Conservation (phyloP, 2,329 filamentous ascomycete genomes). For the Claviceps africana region DNA sequence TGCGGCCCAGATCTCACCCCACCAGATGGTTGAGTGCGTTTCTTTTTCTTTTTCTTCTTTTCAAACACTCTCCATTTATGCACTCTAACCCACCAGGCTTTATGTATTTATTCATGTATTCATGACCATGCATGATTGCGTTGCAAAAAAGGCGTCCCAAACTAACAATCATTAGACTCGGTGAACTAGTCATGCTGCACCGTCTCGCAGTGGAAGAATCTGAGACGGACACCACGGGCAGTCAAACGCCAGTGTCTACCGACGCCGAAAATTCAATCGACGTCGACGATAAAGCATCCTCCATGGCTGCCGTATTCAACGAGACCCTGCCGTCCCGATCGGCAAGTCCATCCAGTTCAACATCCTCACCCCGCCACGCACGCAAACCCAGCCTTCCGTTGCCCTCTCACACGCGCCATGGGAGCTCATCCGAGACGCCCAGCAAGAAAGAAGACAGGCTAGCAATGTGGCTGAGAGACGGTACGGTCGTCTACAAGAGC, state of each 20-base stretch:
- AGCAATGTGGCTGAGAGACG: conserved; percentile 41
- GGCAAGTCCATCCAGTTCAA: conserved; percentile 19
- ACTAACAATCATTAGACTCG: conserved; percentile 36
- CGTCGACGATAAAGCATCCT: conserved; percentile 17
- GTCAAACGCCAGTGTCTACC: conserved; percentile 10
- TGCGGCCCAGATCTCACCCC: conserved; percentile 55
- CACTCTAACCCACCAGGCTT: too few species aligned
- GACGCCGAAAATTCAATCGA: conserved; percentile 16
- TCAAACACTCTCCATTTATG: too few species aligned
- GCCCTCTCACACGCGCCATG: conserved; percentile 17
- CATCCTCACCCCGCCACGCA: conserved; percentile 11
- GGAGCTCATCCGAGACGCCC: conserved; percentile 16
- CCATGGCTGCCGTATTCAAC: conserved; percentile 28
- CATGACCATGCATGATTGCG: too few species aligned
- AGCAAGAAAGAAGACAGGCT: conserved; percentile 35
- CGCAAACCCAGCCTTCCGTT: conserved; percentile 20
- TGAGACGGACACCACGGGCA: conserved; percentile 18
- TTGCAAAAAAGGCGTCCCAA: not conserved
- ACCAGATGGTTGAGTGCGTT: conserved; percentile 65
- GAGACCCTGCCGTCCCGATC: conserved; percentile 12
- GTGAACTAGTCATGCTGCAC: conserved; percentile 58
- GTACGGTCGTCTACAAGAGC: conserved; percentile 56
- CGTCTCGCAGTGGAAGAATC: conserved; percentile 28
- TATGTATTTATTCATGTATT: too few species aligned
- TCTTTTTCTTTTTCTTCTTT: not conserved